phyloP scores from a whole-genome alignment of 768 basidiomycete species.

The Tricholoma sp. region DNA sequence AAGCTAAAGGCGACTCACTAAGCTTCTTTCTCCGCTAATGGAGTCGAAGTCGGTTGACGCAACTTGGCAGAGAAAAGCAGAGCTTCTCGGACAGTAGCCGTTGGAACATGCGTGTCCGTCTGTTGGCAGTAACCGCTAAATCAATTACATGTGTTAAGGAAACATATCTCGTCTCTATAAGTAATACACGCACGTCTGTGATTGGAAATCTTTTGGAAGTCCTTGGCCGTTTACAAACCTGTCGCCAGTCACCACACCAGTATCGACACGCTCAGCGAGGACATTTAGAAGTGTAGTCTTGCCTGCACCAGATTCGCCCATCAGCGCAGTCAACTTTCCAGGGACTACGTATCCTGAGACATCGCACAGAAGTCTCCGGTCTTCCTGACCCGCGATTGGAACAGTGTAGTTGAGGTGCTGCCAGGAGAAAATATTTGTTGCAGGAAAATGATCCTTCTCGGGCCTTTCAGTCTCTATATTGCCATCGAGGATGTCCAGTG shows the following conservation, averaged over 20 bases:
- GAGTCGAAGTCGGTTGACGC: too few relatives aligned
- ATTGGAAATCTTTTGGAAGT: too few relatives aligned
- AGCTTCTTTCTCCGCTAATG: constrained; percentile 77
- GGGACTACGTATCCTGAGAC: constrained; percentile 80
- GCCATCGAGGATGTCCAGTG: neutral
- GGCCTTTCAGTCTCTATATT: constrained; percentile 18
- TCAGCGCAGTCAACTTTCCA: too few relatives aligned
- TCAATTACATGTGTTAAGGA: neutral
- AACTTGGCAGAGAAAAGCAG: too few relatives aligned
- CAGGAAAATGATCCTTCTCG: constrained; percentile 33
- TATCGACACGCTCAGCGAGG: constrained; percentile 44
- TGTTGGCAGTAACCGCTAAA: constrained; percentile 82
- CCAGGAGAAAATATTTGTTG: constrained; percentile 77
- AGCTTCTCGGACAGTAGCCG: constrained; percentile 76
- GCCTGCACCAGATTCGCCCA: constrained; percentile 55
- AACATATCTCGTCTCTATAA: too few relatives aligned
- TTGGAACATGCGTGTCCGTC: constrained; percentile 72
- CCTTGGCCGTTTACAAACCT: too few relatives aligned
- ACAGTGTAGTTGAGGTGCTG: constrained; percentile 65
- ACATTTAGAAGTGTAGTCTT: constrained; percentile 61
- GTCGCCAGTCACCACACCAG: too few relatives aligned
- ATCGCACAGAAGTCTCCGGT: constrained; percentile 55
- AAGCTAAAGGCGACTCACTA: constrained; percentile 45
- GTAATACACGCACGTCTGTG: too few relatives aligned
- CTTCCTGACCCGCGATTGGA: constrained; percentile 36